Evolutionary conservation across 2,329 filamentous ascomycete genomes (phyloP).

Genomic region (Alternaria arbusti): DNA sequence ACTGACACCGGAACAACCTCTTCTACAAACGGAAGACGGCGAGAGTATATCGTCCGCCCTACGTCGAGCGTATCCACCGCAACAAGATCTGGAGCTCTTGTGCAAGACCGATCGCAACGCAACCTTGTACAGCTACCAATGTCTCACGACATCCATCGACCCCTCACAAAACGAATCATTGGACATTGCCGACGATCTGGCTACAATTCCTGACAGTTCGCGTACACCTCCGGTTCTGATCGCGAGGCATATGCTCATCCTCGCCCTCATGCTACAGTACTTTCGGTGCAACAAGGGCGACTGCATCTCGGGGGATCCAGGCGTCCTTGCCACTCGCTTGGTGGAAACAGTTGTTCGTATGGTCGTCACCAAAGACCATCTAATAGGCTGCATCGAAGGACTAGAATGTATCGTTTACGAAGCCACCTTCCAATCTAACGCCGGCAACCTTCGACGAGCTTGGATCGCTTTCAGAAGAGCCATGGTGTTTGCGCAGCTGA

Average conservation of each 20-base stretch:
- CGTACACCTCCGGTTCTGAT: slow-evolving; percentile 37
- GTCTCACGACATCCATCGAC: slow-evolving; percentile 12
- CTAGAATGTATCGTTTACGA: slow-evolving; percentile 54
- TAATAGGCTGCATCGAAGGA: slow-evolving; percentile 48
- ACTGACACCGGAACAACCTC: not conserved
- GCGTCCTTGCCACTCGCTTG: slow-evolving; percentile 33
- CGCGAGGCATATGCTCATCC: slow-evolving; percentile 43
- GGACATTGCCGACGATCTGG: slow-evolving; percentile 8
- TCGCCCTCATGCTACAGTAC: slow-evolving; percentile 39
- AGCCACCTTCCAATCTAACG: slow-evolving; percentile 46
- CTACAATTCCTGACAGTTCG: slow-evolving; percentile 7
- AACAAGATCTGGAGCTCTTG: slow-evolving; percentile 15
- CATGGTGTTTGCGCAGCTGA: slow-evolving; percentile 50
- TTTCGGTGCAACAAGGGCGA: slow-evolving; percentile 2
- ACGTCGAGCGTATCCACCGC: slow-evolving; percentile 15
- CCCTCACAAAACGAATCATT: slow-evolving; percentile 9
- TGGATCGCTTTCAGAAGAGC: slow-evolving; percentile 51
- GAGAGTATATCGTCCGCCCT: slow-evolving; percentile 9
- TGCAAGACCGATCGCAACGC: slow-evolving; percentile 12
- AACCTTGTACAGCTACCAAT: slow-evolving; percentile 13
- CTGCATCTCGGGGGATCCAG: slow-evolving; percentile 30
- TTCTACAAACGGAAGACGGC: not conserved
- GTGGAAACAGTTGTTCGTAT: slow-evolving; percentile 31
- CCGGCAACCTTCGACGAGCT: slow-evolving; percentile 50
- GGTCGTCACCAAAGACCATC: slow-evolving; percentile 48